These are phyloP conservation scores for Hymenoscyphus infarciens DNA, from an alignment of 2,329 filamentous ascomycete genomes.

Conservation along the genomic window DNA sequence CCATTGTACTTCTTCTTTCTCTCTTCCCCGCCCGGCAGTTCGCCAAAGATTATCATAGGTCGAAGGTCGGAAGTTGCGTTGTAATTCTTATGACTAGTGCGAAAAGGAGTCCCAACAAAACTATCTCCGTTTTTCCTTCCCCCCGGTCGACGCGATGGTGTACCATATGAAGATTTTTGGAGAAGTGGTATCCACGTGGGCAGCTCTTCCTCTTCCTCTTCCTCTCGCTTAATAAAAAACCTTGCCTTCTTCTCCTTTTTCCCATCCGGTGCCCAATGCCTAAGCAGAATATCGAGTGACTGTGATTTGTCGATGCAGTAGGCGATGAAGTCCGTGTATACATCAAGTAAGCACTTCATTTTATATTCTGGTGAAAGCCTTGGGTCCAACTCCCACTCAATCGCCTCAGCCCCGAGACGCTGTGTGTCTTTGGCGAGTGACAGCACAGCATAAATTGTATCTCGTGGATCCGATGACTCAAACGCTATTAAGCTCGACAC, in stretches of 20 bases:
- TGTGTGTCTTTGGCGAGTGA: slow-evolving; percentile 25
- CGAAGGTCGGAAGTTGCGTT: neutral
- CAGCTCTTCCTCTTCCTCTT: neutral
- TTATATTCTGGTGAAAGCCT: neutral
- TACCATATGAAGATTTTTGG: neutral
- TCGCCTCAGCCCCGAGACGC: neutral
- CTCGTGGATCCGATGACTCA: slow-evolving; percentile 28
- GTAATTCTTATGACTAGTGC: neutral
- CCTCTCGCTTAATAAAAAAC: neutral
- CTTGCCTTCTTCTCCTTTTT: neutral
- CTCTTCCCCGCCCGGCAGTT: neutral
- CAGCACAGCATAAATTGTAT: slow-evolving; percentile 28
- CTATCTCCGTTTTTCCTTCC: neutral
- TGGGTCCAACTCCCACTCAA: neutral
- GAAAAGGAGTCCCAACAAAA: neutral
- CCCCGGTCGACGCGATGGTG: neutral
- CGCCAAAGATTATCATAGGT: neutral
- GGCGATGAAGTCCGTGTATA: slow-evolving; percentile 1
- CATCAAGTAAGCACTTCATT: slow-evolving; percentile 1
- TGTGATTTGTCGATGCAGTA: neutral
- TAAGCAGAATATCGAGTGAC: neutral
- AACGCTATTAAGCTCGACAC: slow-evolving; percentile 25
- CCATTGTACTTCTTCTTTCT: neutral
- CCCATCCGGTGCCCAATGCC: neutral
- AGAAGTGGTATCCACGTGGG: neutral